Conservation (phyloP, 1,139 yeast genomes). For the Lodderomyces metapsilosis region DNA sequence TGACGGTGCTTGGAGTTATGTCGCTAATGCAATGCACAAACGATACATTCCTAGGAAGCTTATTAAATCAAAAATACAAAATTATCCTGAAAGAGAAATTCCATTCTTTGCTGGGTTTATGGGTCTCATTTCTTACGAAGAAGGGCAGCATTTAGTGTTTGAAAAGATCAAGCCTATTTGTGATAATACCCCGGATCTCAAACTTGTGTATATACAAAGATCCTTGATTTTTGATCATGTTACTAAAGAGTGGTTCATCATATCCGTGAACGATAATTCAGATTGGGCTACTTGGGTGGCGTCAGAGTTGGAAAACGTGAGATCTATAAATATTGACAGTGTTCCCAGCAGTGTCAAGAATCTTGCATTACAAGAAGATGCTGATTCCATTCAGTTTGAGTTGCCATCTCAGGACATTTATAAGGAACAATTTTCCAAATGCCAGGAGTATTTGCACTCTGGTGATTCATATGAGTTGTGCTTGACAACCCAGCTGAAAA, state of each 20-base stretch:
- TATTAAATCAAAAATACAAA: conserved; percentile 16
- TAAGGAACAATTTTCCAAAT: conserved; percentile 51
- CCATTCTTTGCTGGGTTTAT: conserved; percentile 90
- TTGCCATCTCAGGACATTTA: conserved; percentile 60
- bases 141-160: conserved; percentile 52
- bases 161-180: conserved; percentile 33
- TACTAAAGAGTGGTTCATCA: conserved; percentile 49
- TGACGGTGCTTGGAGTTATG: conserved; percentile 22
- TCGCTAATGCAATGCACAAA: conserved; percentile 23
- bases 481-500: conserved; percentile 73
- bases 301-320: conserved; percentile 13
- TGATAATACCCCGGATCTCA: conserved; percentile 63
- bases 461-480: conserved; percentile 97
- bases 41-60: conserved; percentile 21
- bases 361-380: conserved; percentile 21
- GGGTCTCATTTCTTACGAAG: conserved; percentile 87
- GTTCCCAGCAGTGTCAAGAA: conserved; percentile 30
- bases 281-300: conserved; percentile 34
- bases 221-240: conserved; percentile 55
- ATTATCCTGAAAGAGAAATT: conserved; percentile 28
- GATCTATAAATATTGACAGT: conserved; percentile 16
- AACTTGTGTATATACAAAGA: conserved; percentile 69
- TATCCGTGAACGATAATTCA: conserved; percentile 44
- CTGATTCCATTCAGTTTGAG: conserved; percentile 31
- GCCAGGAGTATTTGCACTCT: conserved; percentile 66